Conservation (phyloP, 2,329 filamentous ascomycete species). For the Apiospora saccharicola region DNA sequence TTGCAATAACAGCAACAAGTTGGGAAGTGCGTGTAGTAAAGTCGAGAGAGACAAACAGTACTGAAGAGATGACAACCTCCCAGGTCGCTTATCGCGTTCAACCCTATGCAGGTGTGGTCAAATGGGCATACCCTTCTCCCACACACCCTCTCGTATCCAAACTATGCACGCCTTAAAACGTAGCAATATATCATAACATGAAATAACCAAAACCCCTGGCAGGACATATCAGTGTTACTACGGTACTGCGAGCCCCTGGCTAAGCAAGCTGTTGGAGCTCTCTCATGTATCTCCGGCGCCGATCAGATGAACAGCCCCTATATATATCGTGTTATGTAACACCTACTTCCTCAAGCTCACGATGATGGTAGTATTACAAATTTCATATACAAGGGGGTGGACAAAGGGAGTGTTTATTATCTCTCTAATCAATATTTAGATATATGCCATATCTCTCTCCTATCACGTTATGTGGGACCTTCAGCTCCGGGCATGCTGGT, state of each 20-base stretch:
- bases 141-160: neutral
- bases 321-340: neutral
- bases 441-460: neutral
- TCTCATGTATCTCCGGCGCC: neutral
- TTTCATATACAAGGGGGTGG: neutral
- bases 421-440: no score
- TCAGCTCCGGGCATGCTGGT: neutral
- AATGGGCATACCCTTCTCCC: neutral
- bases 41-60: neutral
- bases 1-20: neutral
- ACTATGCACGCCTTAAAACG: neutral
- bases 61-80: neutral
- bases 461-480: neutral
- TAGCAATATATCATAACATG: neutral
- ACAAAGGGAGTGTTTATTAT: neutral
- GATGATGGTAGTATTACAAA: neutral
- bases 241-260: neutral
- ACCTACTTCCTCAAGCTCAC: neutral
- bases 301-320: neutral
- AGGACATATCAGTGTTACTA: neutral
- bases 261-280: conserved; percentile 12
- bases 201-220: neutral
- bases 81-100: neutral
- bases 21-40: no score
- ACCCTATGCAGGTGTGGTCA: neutral